These are phyloP conservation scores for Fusarium circinatum DNA, from an alignment of 2,329 filamentous ascomycete genomes.

Conservation along the genomic window DNA sequence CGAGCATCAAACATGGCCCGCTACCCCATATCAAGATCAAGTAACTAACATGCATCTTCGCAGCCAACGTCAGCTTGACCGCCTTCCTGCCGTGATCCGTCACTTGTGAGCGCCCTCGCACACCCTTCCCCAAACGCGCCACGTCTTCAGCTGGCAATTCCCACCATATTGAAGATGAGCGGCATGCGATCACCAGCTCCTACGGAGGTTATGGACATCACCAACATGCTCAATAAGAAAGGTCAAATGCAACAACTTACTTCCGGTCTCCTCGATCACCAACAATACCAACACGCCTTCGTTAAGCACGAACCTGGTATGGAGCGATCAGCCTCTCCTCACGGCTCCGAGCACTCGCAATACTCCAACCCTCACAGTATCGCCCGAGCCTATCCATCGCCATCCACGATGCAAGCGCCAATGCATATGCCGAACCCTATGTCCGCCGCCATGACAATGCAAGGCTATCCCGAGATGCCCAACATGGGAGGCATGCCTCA, in stretches of 20 bases:
- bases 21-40: not conserved
- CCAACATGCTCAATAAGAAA: conserved; percentile 63
- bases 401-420: conserved; percentile 61
- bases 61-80: conserved; percentile 39
- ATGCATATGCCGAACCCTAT: conserved; percentile 59
- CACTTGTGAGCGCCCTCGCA: conserved; percentile 36
- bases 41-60: conserved; percentile 31
- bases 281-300: conserved; percentile 46
- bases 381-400: conserved; percentile 63
- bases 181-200: conserved; percentile 57
- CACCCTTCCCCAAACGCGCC: conserved; percentile 34
- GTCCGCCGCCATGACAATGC: conserved; percentile 56
- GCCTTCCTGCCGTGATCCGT: conserved; percentile 41
- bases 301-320: conserved; percentile 54
- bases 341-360: conserved; percentile 68
- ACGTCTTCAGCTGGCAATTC: conserved; percentile 30
- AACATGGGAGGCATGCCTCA: conserved; percentile 52
- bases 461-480: conserved; percentile 56
- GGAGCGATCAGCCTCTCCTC: conserved; percentile 67
- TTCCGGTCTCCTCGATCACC: conserved; percentile 47
- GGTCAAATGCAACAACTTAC: conserved; percentile 51
- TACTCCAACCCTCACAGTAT: conserved; percentile 62
- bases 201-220: conserved; percentile 63
- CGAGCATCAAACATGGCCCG: conserved; percentile 5
- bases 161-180: conserved; percentile 44